Evolutionary conservation across 345 rosid species (phyloP), one percentile per base, ranked within the genome.

Genomic region (Camelina sativa): DNA sequence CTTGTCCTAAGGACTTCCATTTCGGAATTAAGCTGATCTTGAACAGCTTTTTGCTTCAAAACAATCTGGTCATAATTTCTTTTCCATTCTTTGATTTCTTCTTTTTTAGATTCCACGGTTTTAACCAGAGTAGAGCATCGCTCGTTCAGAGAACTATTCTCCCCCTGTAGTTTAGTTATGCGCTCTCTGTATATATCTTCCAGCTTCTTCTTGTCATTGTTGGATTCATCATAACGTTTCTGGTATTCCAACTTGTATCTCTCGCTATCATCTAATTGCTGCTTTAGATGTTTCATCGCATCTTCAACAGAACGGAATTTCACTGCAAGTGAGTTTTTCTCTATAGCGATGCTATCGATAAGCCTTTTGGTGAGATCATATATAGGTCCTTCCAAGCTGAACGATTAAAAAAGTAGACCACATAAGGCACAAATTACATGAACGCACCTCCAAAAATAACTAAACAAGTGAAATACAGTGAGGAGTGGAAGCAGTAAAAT

Each of bases 171-270:
- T 79, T 89, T 92, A 65, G 82, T 81, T 74, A 95, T 89, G 40
- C 94, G 91, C 57, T 72, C 85, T 41, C 83, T 78, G 67, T 92
- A 95, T 47, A 86, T 91, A 85, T 95, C 96, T 58, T 91, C 87
- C 69, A 95, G 87, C 80, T 84, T 90, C 86, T 84, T 95, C 82
- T 95, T 95, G 76, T 95, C 98, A 70, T 80, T 88, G 82, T 87
- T 92, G 68, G 99, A 93, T 80, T 90, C 99, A 74, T 90, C 94
- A 83, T 86, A 95, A 43, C 97, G 96, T 82, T 84, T 89, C 80
- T 88, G 87, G 80, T 90, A 92, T 67, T 92, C 92, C 65, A 91
- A 86, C 79, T 87, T 92, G 64, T 85, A 86, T 65, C 76, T 86
- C 83, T 95, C 97, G 43, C 91, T 92, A 77, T 91, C 99, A 81